Base-by-base conservation (phyloP, 495 filamentous ascomycete species). In the Saxispiralis lemnorum region DNA sequence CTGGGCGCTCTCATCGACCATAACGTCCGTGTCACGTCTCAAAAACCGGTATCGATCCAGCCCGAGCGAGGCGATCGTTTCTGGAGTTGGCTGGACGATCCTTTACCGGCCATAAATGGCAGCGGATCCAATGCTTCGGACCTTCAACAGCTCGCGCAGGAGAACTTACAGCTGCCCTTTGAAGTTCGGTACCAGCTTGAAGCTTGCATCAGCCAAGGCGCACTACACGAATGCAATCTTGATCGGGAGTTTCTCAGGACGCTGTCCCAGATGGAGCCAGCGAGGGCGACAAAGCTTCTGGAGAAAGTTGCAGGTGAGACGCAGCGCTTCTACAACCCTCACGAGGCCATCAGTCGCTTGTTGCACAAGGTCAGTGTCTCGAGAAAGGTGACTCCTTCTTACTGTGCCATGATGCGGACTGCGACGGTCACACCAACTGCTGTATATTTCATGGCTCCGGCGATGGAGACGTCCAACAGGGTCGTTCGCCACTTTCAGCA, bases 181-280 rank as follows among this genome's bases (percentile, higher is more conserved):
- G 56, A 73, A 1, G 73, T 88, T 1, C 74, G 83, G 7, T 96
- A 96, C 53, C 88, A 93, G 59, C 70, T 97, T 0, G 87, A 96
- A 59, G 87, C 83, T 0, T 95, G 88, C 56, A 68, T 96, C 7
- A 93, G 86, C 0, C 70, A 81, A 16, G 75, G 76, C 0, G 63
- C 70, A n/a, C 61, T 97, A n/a, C 79, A 77, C 40, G 86, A 93
- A 58, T 71, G 78, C 55, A 81, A 75, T 39, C 69, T 94, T 41
- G 68, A 62, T 6, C 54, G 60, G 5, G 63, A 71, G 7, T 95
- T 93, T 48, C 59, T 87, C 14, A 47, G 65, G 15, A 71, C 57
- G 34, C 63, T 97, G 5, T 54, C 63, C 9, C 53, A 66, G 0
- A 62, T 87, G 10, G 58, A 65, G 9, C 17, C 44, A 2, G 51